These are phyloP conservation scores for Yamadazyma diospyri DNA, from an alignment of 1,139 yeast genomes.

Conservation along the genomic window DNA sequence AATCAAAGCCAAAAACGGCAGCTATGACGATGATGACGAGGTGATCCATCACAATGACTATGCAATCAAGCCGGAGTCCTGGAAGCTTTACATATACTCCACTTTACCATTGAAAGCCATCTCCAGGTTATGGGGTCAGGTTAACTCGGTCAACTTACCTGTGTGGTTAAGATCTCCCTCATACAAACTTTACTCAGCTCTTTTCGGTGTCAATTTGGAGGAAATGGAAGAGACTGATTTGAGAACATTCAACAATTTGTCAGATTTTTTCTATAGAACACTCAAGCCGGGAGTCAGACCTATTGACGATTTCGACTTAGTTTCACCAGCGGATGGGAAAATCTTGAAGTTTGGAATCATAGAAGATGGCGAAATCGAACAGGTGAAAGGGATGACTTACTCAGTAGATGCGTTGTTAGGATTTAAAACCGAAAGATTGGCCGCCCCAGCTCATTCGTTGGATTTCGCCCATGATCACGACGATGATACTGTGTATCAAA, in stretches of 20 bases:
- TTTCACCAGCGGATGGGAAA: constrained; percentile 93
- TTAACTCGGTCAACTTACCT: constrained; percentile 81
- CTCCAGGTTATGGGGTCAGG: constrained; percentile 91
- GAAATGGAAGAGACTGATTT: constrained; percentile 88
- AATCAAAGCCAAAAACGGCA: constrained; percentile 38
- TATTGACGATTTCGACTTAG: constrained; percentile 62
- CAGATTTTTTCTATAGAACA: constrained; percentile 87
- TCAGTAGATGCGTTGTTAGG: constrained; percentile 89
- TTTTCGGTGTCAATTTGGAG: constrained; percentile 85
- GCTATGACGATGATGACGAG: constrained; percentile 21
- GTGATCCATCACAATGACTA: constrained; percentile 35
- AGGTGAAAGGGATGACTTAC: constrained; percentile 94
- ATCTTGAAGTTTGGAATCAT: constrained; percentile 83
- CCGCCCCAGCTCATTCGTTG: constrained; percentile 59
- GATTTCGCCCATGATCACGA: constrained; percentile 43
- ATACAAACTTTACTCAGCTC: constrained; percentile 67
- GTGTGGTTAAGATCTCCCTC: constrained; percentile 86
- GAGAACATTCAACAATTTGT: constrained; percentile 67
- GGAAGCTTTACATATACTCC: constrained; percentile 87
- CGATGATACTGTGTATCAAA: constrained; percentile 40
- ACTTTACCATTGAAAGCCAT: constrained; percentile 89
- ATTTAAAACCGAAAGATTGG: constrained; percentile 43
- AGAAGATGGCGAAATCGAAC: constrained; percentile 85
- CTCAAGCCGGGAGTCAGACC: constrained; percentile 82
- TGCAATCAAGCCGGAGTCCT: constrained; percentile 63